Evolutionary conservation across 169 alveolate genomes (phyloP), one percentile per base, ranked within the genome.

Genomic region (Theileria parva): DNA sequence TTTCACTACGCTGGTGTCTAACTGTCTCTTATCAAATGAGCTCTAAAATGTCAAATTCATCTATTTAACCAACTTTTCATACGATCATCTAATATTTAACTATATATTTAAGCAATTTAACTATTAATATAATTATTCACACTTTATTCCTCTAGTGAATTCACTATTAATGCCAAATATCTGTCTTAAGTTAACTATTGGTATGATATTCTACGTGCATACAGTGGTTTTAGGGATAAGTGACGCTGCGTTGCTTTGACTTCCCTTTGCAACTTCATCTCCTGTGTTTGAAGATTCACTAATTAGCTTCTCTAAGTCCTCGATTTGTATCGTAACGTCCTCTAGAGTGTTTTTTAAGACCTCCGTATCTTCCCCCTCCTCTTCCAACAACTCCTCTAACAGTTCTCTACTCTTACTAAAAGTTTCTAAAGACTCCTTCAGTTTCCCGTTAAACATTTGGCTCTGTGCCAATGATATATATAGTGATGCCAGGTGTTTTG

Each of bases 401-500:
- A 84, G 19, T 32, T 75, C 86, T 55, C 79, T 51, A 12, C 71
- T 37, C 34, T 30, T 60, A 51, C 9, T 63, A 68, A 84, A 77
- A 11, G 70, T 75, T 21, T 57, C 68, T 76, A 84, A 71, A 0
- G 86, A 67, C 25, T 12, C 78, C 39, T 77, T 75, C 25, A 75
- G 59, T 28, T 77, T 67, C 28, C 90, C 90, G 55, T 64, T 65
- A 55, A 84, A 84, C 90, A 84, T 84, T 17, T 63, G 83, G 51
- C 90, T 50, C 30, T 84, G 90, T 1, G 90, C 86, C 74, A 84
- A 55, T n/a, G 90, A 84, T 69, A 84, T 64, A 70, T 84, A 84
- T n/a, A 75, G 60, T 17, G 86, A 77, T 13, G 84, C 86, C 39
- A 84, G 17, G 55, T 84, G 81, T 17, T 72, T 72, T 9, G 53